Percentiles rank a stretch among this genome's conserved stretches.
These are phyloP conservation scores for Scenedesmus sp. DNA, from an alignment of 163 green algal species.

Conservation along the genomic window DNA sequence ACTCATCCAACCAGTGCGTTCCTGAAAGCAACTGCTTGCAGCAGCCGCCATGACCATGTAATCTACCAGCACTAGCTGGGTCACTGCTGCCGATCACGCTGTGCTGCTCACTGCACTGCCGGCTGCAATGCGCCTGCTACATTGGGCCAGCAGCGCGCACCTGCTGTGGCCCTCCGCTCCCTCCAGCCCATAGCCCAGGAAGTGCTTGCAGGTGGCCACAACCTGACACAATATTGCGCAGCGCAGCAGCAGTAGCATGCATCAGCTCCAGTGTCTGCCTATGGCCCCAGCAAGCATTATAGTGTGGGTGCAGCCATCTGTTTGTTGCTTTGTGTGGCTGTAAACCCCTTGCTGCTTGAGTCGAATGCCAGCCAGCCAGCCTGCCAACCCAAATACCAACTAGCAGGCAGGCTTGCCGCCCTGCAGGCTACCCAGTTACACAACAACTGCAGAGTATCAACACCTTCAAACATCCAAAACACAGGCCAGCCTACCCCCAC, in stretches of 20 bases:
- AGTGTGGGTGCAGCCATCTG: too few species aligned
- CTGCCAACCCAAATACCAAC: not conserved
- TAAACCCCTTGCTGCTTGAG: too few species aligned
- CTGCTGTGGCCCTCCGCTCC: conserved; percentile 59
- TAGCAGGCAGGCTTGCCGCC: not conserved
- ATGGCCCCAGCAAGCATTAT: not conserved
- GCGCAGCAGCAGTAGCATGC: not conserved
- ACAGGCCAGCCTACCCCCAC: too few species aligned
- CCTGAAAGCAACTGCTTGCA: not conserved
- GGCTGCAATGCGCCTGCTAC: not conserved
- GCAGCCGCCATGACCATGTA: not conserved
- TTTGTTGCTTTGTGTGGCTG: too few species aligned
- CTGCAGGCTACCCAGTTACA: not conserved
- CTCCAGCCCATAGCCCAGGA: conserved; percentile 69
- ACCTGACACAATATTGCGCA: conserved; percentile 42
- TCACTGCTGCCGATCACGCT: not conserved
- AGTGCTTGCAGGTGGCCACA: conserved; percentile 77
- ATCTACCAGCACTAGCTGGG: not conserved
- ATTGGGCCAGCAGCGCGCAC: not conserved
- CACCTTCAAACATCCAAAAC: too few species aligned
- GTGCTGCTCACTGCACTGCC: not conserved
- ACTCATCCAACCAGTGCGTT: too few species aligned
- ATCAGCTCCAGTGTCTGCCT: not conserved
- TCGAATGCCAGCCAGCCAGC: not conserved
- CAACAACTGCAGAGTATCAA: too few species aligned